Evolutionary conservation across 768 basidiomycete genomes (phyloP).

Genomic region (Punctularia strigosozonata): DNA sequence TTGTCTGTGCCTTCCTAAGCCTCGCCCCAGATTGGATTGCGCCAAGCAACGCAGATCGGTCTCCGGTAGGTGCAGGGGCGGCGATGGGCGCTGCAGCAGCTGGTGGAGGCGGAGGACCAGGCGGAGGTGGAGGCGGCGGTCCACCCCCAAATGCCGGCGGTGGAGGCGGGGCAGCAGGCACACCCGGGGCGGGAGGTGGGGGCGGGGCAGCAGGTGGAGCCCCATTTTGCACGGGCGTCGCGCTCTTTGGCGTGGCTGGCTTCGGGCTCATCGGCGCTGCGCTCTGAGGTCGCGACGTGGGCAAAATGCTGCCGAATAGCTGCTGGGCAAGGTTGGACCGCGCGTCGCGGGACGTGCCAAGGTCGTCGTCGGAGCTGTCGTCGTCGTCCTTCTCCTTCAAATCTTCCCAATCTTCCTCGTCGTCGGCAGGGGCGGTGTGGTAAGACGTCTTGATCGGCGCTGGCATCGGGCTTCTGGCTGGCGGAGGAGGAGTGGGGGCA

Average conservation of each 20-base stretch:
- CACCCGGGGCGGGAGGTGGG: slow-evolving; percentile 25
- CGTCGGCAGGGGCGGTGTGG: slow-evolving; percentile 44
- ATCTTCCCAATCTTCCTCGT: slow-evolving; percentile 82
- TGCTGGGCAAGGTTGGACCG: slow-evolving; percentile 66
- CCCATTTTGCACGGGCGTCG: too few species aligned
- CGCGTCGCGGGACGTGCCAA: slow-evolving; percentile 47
- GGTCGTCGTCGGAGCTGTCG: slow-evolving; percentile 73
- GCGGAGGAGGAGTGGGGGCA: too few species aligned
- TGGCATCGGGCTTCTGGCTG: slow-evolving; percentile 40
- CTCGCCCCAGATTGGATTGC: slow-evolving; percentile 72
- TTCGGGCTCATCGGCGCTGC: slow-evolving; percentile 23
- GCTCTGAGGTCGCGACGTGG: slow-evolving; percentile 42
- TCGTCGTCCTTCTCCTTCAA: slow-evolving; percentile 58
- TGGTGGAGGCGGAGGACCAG: slow-evolving; percentile 19
- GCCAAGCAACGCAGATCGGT: slow-evolving; percentile 54
- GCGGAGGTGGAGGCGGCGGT: slow-evolving; percentile 18
- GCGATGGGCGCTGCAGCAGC: slow-evolving; percentile 16
- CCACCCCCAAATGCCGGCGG: slow-evolving; percentile 24
- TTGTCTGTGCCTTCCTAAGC: slow-evolving; percentile 66
- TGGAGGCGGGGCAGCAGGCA: slow-evolving; percentile 22
- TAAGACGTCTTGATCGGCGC: slow-evolving; percentile 43
- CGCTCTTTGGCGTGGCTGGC: slow-evolving; percentile 15
- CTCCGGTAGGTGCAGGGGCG: slow-evolving; percentile 28
- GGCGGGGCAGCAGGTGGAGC: slow-evolving; percentile 23
- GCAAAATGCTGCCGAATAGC: slow-evolving; percentile 66